These are phyloP conservation scores for Colletotrichum destructivum DNA, from an alignment of 2,329 filamentous ascomycete species.

Conservation along the genomic window DNA sequence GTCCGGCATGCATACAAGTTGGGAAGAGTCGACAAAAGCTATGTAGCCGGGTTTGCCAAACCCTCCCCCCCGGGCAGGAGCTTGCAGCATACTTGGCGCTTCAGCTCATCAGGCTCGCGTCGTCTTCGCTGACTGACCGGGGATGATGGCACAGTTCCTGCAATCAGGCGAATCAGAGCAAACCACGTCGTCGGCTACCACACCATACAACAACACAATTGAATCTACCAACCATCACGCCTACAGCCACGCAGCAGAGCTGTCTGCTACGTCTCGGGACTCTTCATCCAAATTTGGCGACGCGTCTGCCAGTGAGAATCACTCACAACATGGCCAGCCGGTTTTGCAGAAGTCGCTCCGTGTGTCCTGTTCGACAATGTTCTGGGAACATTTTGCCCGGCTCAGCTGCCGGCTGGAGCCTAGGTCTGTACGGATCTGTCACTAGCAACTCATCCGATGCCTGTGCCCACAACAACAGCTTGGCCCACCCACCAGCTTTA, in stretches of 20 bases:
- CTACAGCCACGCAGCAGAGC: conserved; percentile 23
- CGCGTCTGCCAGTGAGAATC: conserved; percentile 16
- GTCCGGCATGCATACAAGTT: no score
- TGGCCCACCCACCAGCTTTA: neutral
- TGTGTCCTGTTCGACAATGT: neutral
- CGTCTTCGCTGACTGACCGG: conserved; percentile 32
- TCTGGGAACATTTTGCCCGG: neutral
- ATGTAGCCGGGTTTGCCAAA: conserved; percentile 24
- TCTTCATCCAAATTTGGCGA: conserved; percentile 21
- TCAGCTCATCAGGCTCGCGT: conserved; percentile 43
- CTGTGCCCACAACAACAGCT: neutral
- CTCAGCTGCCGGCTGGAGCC: neutral
- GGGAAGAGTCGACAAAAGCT: neutral
- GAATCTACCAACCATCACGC: conserved; percentile 2
- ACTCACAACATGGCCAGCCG: conserved; percentile 10
- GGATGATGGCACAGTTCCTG: conserved; percentile 23
- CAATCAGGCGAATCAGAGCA: conserved; percentile 42
- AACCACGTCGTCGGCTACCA: conserved; percentile 43
- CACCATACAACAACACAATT: conserved; percentile 36
- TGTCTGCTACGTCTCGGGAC: conserved; percentile 8
- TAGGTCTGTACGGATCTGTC: neutral
- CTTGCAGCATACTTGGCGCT: conserved; percentile 37
- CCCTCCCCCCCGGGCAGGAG: conserved; percentile 29
- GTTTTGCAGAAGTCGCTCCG: neutral
- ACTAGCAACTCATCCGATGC: neutral